Base-by-base conservation (phyloP, 2,329 filamentous ascomycete genomes). In the Penicillium verrucosum region DNA sequence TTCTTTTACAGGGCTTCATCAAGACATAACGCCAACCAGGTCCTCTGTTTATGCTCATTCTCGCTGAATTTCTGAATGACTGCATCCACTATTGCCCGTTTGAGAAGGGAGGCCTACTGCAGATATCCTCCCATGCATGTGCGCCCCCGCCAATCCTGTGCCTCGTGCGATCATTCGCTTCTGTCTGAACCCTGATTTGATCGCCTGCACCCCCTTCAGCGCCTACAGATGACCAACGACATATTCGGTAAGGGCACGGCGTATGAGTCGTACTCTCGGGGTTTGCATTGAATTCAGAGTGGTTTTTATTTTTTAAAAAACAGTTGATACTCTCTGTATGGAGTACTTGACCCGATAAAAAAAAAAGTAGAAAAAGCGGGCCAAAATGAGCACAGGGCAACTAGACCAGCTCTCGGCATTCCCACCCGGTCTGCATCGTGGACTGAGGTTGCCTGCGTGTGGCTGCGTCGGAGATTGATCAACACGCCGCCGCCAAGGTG, bases 361-460 rank as follows among this genome's bases (percentile, higher is more conserved):
- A 55, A 55, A 42, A 52, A 52, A 56, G 30, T 36, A 36, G 34
- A 54, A 63, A 63, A 63, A 65, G 62, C 54, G 62, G 62, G 50
- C 60, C 57, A 60, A 40, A 30, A 34, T 29, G 54, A 61, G 61
- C 61, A 65, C 58, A 56, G 61, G 61, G 58, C 59, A 64, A 62
- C 54, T 54, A 50, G 34, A 40, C 43, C 52, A 51, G 45, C 50
- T 37, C 61, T 60, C 64, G 62, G 64, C 60, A 66, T 64, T 60
- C 57, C 55, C 61, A 62, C 58, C 59, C 59, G 61, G 62, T 53
- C 59, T 64, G 61, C 58, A 60, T 51, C 51, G 54, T 57, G 52
- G 57, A 47, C 56, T 59, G 41, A 49, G 51, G 50, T 59, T 51
- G 57, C 57, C 57, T 59, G 54, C 46, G 54, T 59, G 49, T 59